These are phyloP conservation scores for Naganishia onofrii DNA, from an alignment of 768 basidiomycete species.

Conservation along the genomic window DNA sequence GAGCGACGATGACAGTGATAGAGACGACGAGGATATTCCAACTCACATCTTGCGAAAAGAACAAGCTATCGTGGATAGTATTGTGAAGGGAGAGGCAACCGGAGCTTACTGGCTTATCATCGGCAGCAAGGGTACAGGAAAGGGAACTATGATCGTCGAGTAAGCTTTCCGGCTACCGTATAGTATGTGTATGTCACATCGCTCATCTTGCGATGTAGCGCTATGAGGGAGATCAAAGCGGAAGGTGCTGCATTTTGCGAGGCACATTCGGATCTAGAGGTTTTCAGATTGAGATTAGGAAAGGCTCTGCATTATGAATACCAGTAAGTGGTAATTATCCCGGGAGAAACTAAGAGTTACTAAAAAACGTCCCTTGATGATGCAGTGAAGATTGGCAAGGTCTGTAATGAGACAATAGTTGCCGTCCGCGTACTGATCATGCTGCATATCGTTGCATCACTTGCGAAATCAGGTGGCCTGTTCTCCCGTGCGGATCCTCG, in stretches of 20 bases:
- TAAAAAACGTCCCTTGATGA: not conserved
- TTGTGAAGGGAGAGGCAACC: conserved; percentile 69
- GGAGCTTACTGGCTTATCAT: conserved; percentile 75
- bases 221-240: conserved; percentile 71
- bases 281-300: conserved; percentile 75
- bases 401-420: conserved; percentile 50
- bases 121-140: conserved; percentile 80
- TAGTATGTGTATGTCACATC: not conserved
- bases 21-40: conserved; percentile 48
- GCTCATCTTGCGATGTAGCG: conserved; percentile 36
- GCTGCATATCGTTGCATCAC: not conserved
- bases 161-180: conserved; percentile 10
- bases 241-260: conserved; percentile 55
- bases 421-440: not conserved
- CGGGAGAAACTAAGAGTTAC: not conserved
- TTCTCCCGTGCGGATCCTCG: conserved; percentile 79
- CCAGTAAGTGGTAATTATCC: conserved; percentile 59
- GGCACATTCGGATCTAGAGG: conserved; percentile 80
- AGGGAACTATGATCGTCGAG: conserved; percentile 79
- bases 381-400: conserved; percentile 60
- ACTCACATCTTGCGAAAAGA: conserved; percentile 67
- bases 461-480: conserved; percentile 50
- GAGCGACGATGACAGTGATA: conserved; percentile 41
- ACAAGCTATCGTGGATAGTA: conserved; percentile 71
- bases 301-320: conserved; percentile 83